phyloP scores from a whole-genome alignment of 2,329 filamentous ascomycete genomes.

The Thielaviopsis euricoi region DNA sequence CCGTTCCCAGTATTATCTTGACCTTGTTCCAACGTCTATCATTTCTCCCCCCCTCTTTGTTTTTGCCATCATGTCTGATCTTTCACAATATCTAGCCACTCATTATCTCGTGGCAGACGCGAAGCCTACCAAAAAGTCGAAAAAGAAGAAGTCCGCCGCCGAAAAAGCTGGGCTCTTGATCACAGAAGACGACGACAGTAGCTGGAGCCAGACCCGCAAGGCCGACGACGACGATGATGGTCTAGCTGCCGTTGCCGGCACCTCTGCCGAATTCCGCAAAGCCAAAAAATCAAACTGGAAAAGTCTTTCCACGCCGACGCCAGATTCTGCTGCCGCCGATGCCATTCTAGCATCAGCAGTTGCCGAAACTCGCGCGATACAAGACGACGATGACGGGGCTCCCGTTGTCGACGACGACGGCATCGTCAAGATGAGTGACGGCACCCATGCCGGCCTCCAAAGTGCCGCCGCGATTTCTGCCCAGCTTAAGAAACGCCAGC shows the following conservation, averaged over 20 bases:
- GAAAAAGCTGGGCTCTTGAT: constrained; percentile 39
- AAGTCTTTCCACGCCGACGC: constrained; percentile 35
- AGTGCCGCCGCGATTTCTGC: constrained; percentile 62
- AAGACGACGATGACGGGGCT: constrained; percentile 31
- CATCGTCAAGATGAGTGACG: constrained; percentile 63
- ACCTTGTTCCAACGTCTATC: not conserved
- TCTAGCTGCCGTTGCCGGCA: constrained; percentile 30
- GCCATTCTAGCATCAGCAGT: constrained; percentile 60
- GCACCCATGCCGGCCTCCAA: constrained; percentile 75
- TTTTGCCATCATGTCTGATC: constrained; percentile 21
- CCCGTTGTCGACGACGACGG: constrained; percentile 29
- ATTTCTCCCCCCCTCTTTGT: not conserved
- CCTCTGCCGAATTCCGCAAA: constrained; percentile 49
- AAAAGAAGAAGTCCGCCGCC: constrained; percentile 35
- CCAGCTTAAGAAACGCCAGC: constrained; percentile 48
- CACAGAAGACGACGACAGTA: constrained; percentile 44
- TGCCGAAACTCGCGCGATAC: constrained; percentile 42
- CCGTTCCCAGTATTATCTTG: not conserved
- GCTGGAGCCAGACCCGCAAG: constrained; percentile 27
- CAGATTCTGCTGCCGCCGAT: constrained; percentile 49
- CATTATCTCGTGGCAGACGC: constrained; percentile 60
- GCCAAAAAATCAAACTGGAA: constrained; percentile 73
- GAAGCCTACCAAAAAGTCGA: constrained; percentile 45
- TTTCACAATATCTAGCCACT: constrained; percentile 76
- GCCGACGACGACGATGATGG: constrained; percentile 40